These are phyloP conservation scores for Rhytidiadelphus loreus DNA, from an alignment of 225 moss, liverwort and hornwort genomes.

Conservation along the genomic window DNA sequence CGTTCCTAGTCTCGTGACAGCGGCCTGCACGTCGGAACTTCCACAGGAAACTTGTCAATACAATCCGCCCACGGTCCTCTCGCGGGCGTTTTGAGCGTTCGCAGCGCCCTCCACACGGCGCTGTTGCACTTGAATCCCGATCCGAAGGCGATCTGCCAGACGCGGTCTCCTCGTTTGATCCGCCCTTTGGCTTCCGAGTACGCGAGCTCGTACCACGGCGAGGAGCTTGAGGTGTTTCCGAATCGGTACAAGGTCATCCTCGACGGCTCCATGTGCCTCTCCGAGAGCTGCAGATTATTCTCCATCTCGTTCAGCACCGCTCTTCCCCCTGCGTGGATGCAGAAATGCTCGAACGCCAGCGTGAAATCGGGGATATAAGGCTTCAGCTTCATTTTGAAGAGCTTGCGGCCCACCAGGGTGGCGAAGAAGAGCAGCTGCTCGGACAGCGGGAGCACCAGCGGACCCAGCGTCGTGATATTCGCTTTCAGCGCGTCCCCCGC, in stretches of 20 bases:
- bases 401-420: constrained; percentile 47
- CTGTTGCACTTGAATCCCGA: constrained; percentile 86
- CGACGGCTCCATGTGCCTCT: constrained; percentile 86
- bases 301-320: constrained; percentile 64
- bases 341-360: constrained; percentile 78
- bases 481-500: constrained; percentile 79
- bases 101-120: constrained; percentile 65
- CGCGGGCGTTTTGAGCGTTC: constrained; percentile 25
- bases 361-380: constrained; percentile 87
- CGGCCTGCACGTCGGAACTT: constrained; percentile 3
- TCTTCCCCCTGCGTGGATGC: constrained; percentile 66
- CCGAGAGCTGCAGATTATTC: constrained; percentile 52
- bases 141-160: constrained; percentile 85
- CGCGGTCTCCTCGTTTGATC: constrained; percentile 50
- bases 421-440: constrained; percentile 83
- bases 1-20: background rate
- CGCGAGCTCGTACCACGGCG: constrained; percentile 72
- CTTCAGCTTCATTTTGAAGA: constrained; percentile 59
- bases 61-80: constrained; percentile 58
- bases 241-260: constrained; percentile 76
- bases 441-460: constrained; percentile 63
- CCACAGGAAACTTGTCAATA: constrained; percentile 39
- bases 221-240: constrained; percentile 79
- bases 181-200: constrained; percentile 63
- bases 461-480: constrained; percentile 75